Conservation (phyloP, 2,329 filamentous ascomycete species). For the Verticillium zaregamsianum region DNA sequence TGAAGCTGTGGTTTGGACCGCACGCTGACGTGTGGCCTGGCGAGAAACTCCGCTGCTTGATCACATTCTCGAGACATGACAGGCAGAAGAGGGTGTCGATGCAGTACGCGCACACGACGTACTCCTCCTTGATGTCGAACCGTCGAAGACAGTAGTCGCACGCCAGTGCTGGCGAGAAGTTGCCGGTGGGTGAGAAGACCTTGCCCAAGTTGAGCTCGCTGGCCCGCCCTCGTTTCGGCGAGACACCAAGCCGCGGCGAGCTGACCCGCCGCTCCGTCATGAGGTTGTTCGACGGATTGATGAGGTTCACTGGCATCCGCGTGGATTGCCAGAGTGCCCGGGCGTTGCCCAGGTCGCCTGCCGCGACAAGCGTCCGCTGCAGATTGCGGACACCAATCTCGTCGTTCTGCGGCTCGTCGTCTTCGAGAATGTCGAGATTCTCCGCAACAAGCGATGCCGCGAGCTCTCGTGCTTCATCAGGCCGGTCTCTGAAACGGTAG, state of each 20-base stretch:
- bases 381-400: conserved; percentile 37
- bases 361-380: conserved; percentile 32
- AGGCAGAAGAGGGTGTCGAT: conserved; percentile 32
- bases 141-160: conserved; percentile 34
- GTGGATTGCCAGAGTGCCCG: conserved; percentile 33
- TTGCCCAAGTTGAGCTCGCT: conserved; percentile 17
- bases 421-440: conserved; percentile 31
- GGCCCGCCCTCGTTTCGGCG: conserved; percentile 6
- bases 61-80: conserved; percentile 24
- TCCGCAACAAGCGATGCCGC: conserved; percentile 29
- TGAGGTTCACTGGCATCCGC: conserved; percentile 17
- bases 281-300: conserved; percentile 8
- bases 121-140: conserved; percentile 24
- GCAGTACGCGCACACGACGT: conserved; percentile 31
- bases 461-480: conserved; percentile 20
- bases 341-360: conserved; percentile 30
- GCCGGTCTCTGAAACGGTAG: conserved; percentile 26
- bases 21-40: conserved; percentile 21
- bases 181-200: conserved; percentile 10
- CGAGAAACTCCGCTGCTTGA: conserved; percentile 22
- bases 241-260: conserved; percentile 9
- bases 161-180: conserved; percentile 10
- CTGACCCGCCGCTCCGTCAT: conserved; percentile 12
- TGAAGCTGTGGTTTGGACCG: conserved; percentile 30
- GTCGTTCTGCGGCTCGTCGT: conserved; percentile 36